These are phyloP conservation scores for Tuber aestivum DNA, from an alignment of 495 filamentous ascomycete genomes.

Conservation along the genomic window DNA sequence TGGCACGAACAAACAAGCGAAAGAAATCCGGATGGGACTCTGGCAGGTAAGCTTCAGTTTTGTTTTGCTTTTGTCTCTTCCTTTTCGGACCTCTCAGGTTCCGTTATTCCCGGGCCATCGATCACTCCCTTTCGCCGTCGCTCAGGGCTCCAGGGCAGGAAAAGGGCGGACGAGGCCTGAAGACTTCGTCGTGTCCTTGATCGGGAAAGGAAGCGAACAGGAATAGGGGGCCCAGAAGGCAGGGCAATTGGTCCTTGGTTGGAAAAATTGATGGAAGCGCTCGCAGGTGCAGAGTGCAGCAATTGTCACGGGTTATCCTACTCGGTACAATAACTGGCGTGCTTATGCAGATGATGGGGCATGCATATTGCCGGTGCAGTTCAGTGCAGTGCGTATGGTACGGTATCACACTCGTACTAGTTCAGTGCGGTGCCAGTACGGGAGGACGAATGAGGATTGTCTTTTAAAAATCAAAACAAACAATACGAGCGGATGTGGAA, in stretches of 20 bases:
- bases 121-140: conserved; percentile 13
- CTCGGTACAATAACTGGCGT: background rate
- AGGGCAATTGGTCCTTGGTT: conserved; percentile 14
- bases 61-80: background rate
- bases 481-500: conserved; percentile 17
- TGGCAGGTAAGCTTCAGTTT: background rate
- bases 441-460: background rate
- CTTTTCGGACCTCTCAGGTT: background rate
- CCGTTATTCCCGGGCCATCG: conserved; percentile 18
- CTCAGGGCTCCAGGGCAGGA: conserved; percentile 6
- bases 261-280: conserved; percentile 16
- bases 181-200: background rate
- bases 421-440: conserved; percentile 11
- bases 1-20: background rate
- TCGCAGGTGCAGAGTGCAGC: conserved; percentile 22
- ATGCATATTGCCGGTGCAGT: conserved; percentile 8
- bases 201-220: conserved; percentile 15
- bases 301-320: conserved; percentile 13
- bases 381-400: conserved; percentile 9
- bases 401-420: too few species aligned
- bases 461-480: conserved; percentile 14
- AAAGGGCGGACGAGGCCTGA: background rate
- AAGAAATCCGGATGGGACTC: background rate
- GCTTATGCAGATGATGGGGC: conserved; percentile 6
- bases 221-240: conserved; percentile 4